Evolutionary conservation across 2,329 filamentous ascomycete genomes (phyloP).

Genomic region (Thyridium curvatum): DNA sequence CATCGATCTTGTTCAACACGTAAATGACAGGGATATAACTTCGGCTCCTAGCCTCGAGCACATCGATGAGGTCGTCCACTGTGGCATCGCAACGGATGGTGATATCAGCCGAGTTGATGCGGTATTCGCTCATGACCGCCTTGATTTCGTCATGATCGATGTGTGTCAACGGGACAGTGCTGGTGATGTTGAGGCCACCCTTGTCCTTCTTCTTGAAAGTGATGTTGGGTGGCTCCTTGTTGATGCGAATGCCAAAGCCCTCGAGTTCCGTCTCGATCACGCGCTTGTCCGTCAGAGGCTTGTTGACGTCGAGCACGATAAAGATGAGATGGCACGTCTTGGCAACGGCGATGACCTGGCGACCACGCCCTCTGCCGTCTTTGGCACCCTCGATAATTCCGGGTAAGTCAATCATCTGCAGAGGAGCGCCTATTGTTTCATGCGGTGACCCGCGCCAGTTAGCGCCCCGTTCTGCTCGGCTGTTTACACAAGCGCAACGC

Average conservation of each 20-base stretch:
- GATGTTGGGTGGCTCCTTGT: slow-evolving; percentile 95
- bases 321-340: slow-evolving; percentile 99
- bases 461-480: too few relatives aligned
- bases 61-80: slow-evolving; percentile 92
- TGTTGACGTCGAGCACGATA: slow-evolving; percentile 97
- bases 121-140: slow-evolving; percentile 95
- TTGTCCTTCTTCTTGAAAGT: slow-evolving; percentile 99
- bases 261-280: slow-evolving; percentile 94
- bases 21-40: slow-evolving; percentile 99
- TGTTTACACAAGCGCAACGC: too few relatives aligned
- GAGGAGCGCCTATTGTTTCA: slow-evolving; percentile 60
- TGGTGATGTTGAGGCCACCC: slow-evolving; percentile 93
- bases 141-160: slow-evolving; percentile 96
- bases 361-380: slow-evolving; percentile 93
- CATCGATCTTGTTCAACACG: slow-evolving; percentile 97
- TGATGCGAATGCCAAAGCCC: slow-evolving; percentile 95
- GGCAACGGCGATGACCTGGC: slow-evolving; percentile 96
- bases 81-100: slow-evolving; percentile 97
- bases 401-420: slow-evolving; percentile 96
- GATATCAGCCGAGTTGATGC: slow-evolving; percentile 93
- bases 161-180: slow-evolving; percentile 83
- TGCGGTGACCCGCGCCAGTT: too few relatives aligned
- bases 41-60: slow-evolving; percentile 88
- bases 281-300: slow-evolving; percentile 93
- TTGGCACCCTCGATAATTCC: slow-evolving; percentile 99